A percentile compares a stretch with the other conserved stretches of the same genome.
These are phyloP conservation scores for Sphagnum contortum DNA, from an alignment of 225 moss, liverwort and hornwort genomes.

Conservation along the genomic window DNA sequence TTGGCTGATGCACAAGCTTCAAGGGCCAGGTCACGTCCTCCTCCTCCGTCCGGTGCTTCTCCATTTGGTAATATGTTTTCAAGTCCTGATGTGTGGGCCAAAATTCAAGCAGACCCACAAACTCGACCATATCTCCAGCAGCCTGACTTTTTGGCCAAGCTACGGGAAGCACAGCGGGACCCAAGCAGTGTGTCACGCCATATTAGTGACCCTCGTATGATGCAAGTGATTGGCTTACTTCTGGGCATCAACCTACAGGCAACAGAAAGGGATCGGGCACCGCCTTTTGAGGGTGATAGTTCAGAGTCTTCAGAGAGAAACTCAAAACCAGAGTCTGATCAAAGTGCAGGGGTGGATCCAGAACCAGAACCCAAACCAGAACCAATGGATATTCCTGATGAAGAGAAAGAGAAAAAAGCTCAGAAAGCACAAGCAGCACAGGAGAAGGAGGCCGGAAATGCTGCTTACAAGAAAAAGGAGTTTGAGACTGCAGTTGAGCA, in stretches of 20 bases:
- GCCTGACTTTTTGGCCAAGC: conserved; percentile 82
- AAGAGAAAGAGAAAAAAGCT: conserved; percentile 52
- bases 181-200: conserved; percentile 74
- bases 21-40: conserved; percentile 33
- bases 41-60: conserved; percentile 16
- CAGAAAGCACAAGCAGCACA: conserved; percentile 64
- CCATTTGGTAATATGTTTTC: conserved; percentile 88
- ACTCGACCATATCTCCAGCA: conserved; percentile 65
- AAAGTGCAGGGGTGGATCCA: background rate
- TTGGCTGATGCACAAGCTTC: conserved; percentile 69
- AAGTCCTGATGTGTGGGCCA: conserved; percentile 89
- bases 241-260: conserved; percentile 85
- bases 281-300: conserved; percentile 42
- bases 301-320: conserved; percentile 12
- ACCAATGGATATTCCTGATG: conserved; percentile 59
- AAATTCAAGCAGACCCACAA: conserved; percentile 74
- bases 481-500: conserved; percentile 83
- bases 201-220: conserved; percentile 90
- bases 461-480: conserved; percentile 84
- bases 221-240: conserved; percentile 87
- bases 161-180: conserved; percentile 75
- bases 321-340: conserved; percentile 10
- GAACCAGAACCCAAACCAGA: conserved; percentile 44
- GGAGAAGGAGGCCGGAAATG: conserved; percentile 91
- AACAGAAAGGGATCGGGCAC: conserved; percentile 35